Base-by-base conservation (phyloP, 768 basidiomycete species). In the Xanthoconium stramineum region DNA sequence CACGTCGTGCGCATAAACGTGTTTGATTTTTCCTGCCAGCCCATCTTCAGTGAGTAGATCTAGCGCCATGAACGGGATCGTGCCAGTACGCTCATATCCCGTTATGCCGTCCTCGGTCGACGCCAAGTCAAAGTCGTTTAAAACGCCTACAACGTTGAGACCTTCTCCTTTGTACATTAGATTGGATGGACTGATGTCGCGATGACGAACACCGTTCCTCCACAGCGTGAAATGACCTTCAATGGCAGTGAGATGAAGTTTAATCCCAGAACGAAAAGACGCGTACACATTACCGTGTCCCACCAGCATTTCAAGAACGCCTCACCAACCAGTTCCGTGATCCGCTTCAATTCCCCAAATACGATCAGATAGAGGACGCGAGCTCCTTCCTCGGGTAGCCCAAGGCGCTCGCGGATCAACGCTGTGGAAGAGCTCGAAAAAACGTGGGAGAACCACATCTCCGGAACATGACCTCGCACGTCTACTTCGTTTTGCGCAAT, bases 101-200 rank as follows among this genome's bases (percentile, higher is more conserved):
- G 45, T 44, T 15, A 5, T 5, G 14, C 28, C 6, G 10, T 28
- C 17, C 8, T 38, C 11, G 5, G 8, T 43, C 24, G 48, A 32
- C 29, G 44, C 36, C 45, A 53, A 15, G 45, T 53, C 46, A 15
- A 54, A 47, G 29, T 54, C 46, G 24, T 54, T 47, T 2, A 54
- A 8, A 2, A 54, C 46, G 28, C 20, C 53, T 2, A 40, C n/a
- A 8, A 14, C 9, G 10, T 35, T 32, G n/a, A 17, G 35, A 6
- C 15, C 33, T 7, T 20, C 28, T n/a, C 9, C 14, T n/a, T 4
- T 9, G 28, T 45, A 56, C 43, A 45, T 56, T 9, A 56, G 19
- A 45, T 56, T 56, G 11, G 48, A 50, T 5, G 48, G 6, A 14
- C 43, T 56, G 36, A 56, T 32, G 19, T 56, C 43, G 8, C 32